These are phyloP conservation scores for Hortiboletus rubellus DNA, from an alignment of 1,284 basidiomycete genomes.

Conservation along the genomic window DNA sequence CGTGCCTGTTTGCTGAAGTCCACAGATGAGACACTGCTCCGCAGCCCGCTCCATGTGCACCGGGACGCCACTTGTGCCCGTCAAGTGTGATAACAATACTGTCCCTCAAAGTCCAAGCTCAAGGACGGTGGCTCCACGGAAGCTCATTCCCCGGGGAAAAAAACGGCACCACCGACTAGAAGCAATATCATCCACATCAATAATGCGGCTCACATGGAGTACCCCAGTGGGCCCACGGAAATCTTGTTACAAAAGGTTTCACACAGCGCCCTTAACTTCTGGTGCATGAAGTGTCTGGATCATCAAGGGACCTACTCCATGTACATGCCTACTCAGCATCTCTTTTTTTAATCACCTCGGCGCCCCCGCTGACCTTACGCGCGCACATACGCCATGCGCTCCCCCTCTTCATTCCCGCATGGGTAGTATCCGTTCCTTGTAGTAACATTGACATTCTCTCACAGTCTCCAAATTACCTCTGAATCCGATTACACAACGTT, in stretches of 20 bases:
- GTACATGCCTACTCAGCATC: not conserved
- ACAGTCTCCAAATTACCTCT: no score
- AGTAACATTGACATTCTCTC: no score
- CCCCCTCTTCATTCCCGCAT: not conserved
- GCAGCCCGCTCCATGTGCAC: no score
- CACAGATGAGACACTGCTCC: not conserved
- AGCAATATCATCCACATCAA: not conserved
- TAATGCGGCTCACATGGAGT: constrained; percentile 19
- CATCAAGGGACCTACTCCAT: not conserved
- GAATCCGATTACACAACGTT: no score
- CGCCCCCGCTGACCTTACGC: constrained; percentile 4
- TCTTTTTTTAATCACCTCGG: constrained; percentile 19
- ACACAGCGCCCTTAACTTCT: constrained; percentile 17
- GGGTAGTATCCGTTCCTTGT: no score
- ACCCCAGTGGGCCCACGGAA: not conserved
- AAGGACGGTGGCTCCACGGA: not conserved
- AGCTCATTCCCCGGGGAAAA: not conserved
- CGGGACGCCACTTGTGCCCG: not conserved
- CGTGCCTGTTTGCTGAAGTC: not conserved
- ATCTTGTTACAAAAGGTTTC: constrained; percentile 25
- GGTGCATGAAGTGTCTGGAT: constrained; percentile 11
- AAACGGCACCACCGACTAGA: not conserved
- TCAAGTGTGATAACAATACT: not conserved
- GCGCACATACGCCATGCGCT: constrained; percentile 13
- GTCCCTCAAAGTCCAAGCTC: not conserved